Base-by-base conservation (phyloP, 2,329 filamentous ascomycete genomes). In the Trichocomaceae sp. region DNA sequence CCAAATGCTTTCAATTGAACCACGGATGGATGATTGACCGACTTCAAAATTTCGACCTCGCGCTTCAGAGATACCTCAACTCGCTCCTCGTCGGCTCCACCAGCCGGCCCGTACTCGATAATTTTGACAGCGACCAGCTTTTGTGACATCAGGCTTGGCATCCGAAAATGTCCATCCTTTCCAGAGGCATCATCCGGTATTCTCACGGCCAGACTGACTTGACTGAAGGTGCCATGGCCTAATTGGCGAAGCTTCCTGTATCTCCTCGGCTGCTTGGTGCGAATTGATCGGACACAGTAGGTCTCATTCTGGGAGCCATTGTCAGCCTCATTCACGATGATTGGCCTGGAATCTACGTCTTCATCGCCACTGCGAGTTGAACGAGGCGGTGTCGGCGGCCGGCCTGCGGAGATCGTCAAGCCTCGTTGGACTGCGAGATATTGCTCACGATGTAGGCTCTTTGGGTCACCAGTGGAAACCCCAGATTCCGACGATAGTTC, bases 221-320 rank as follows among this genome's bases (percentile, higher is more conserved):
- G 88, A 69, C 91, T 96, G 70, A 99, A 99, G 0, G 93, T 96
- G 37, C 93, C 93, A 64, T 96, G 89, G 5, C 93, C 93, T 5
- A 99, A 80, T 60, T 85, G 76, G 56, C 88, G 86, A 39, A 99
- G 74, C 12, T 86, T 87, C 61, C 88, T 83, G 84, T 93, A 99
- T 60, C 83, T 79, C 55, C 86, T 83, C 19, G 83, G 78, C 68
- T 91, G 90, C 60, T 82, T 74, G 56, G 89, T 83, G 49, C 80
- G 76, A 33, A 87, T 78, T 2, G 82, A 85, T 60, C 75, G 78
- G 26, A 88, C 86, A 63, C 87, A 79, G 65, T 90, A 93, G 59
- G 84, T 83, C 61, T 90, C 85, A 68, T 47, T 69, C 61, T 63
- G 57, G 3, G 58, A 51, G 20, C 62, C 61, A 7, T 63, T 35